These are phyloP conservation scores for Bombardia bombarda DNA, from an alignment of 495 filamentous ascomycete genomes.

Conservation along the genomic window DNA sequence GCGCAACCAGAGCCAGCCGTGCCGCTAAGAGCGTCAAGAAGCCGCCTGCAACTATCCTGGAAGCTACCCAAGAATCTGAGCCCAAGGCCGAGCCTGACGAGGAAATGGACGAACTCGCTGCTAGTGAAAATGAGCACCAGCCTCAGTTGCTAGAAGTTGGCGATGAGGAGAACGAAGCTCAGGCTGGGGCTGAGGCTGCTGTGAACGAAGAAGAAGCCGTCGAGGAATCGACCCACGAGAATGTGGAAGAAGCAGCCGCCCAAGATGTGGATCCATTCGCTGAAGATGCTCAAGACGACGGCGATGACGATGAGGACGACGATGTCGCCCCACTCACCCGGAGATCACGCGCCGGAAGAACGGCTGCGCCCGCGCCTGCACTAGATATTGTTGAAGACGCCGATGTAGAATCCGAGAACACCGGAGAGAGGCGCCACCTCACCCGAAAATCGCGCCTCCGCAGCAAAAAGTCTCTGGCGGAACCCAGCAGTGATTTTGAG, in stretches of 20 bases:
- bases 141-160: conserved; percentile 1
- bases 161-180: background rate
- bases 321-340: conserved; percentile 54
- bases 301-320: conserved; percentile 58
- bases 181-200: conserved; percentile 4
- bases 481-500: conserved; percentile 85
- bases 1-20: conserved; percentile 40
- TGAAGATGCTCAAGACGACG: conserved; percentile 40
- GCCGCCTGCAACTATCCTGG: conserved; percentile 49
- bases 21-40: conserved; percentile 58
- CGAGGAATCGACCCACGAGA: conserved; percentile 2
- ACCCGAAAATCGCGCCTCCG: conserved; percentile 36
- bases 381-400: conserved; percentile 25
- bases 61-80: conserved; percentile 46
- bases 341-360: conserved; percentile 41
- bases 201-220: conserved; percentile 9
- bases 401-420: conserved; percentile 16
- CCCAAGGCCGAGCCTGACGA: conserved; percentile 19
- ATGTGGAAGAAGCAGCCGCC: conserved; percentile 12
- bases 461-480: conserved; percentile 47
- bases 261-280: conserved; percentile 29
- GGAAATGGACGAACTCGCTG: conserved; percentile 27
- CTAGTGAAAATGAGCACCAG: conserved; percentile 12
- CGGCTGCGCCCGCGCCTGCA: conserved; percentile 10
- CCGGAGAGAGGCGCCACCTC: conserved; percentile 30